Percentiles rank a stretch among this genome's conserved stretches.
Conservation (phyloP, 768 basidiomycete species). For the Chalciporus pseudorubinellus region DNA sequence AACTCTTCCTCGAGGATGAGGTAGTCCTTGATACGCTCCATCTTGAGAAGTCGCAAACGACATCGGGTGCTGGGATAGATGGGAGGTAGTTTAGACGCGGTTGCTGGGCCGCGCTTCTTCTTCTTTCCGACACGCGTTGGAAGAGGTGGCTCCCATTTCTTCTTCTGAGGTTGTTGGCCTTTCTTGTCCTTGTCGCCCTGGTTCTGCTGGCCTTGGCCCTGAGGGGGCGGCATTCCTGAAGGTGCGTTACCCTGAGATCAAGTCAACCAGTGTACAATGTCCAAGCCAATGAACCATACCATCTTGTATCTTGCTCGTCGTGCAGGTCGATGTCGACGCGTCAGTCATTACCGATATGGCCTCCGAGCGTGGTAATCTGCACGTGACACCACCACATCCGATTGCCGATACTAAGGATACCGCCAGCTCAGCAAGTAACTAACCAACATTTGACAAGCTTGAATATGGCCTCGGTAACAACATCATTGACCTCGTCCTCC, state of each 20-base stretch:
- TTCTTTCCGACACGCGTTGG: constrained; percentile 97
- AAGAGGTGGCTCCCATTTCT: constrained; percentile 98
- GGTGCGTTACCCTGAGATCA: constrained; percentile 68
- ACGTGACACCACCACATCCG: constrained; percentile 18
- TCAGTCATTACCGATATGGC: constrained; percentile 44
- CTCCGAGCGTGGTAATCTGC: constrained; percentile 26
- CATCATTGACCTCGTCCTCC: constrained; percentile 52
- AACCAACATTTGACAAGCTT: not conserved
- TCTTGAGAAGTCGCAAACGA: constrained; percentile 90
- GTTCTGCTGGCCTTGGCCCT: constrained; percentile 44
- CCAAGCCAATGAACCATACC: constrained; percentile 15
- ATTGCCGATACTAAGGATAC: not conserved
- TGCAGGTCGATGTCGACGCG: constrained; percentile 39
- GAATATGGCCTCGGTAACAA: constrained; percentile 31
- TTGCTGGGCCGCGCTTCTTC: constrained; percentile 88
- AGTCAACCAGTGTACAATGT: constrained; percentile 4
- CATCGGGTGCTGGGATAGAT: constrained; percentile 95
- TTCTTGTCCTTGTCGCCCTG: constrained; percentile 48
- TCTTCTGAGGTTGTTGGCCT: constrained; percentile 49
- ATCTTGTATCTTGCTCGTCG: constrained; percentile 14
- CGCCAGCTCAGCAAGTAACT: too few relatives aligned
- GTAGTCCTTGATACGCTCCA: constrained; percentile 98
- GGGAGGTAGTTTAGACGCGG: constrained; percentile 87
- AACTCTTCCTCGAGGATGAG: constrained; percentile 94
- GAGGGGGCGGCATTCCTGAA: constrained; percentile 48